phyloP scores from a whole-genome alignment of 1,284 basidiomycete genomes.

The Xanthoconium separans region DNA sequence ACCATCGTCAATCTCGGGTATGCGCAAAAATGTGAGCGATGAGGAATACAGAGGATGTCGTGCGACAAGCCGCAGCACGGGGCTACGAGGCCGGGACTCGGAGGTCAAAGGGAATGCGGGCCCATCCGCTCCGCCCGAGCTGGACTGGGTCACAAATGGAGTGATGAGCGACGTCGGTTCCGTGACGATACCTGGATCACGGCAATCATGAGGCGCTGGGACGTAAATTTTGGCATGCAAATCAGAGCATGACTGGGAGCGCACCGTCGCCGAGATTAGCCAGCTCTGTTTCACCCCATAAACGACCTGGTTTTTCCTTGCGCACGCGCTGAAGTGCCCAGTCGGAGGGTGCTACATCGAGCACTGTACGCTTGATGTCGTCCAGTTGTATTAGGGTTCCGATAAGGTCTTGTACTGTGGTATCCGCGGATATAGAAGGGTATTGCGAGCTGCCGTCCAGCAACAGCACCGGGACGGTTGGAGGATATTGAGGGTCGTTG shows the following conservation, averaged over 20 bases:
- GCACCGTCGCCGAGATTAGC: slow-evolving; percentile 62
- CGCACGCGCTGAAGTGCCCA: slow-evolving; percentile 71
- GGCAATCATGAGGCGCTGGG: background rate
- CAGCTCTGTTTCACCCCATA: slow-evolving; percentile 71
- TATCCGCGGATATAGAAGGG: slow-evolving; percentile 52
- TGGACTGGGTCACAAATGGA: slow-evolving; percentile 47
- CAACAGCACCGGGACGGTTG: slow-evolving; percentile 61
- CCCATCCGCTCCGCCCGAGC: slow-evolving; percentile 29
- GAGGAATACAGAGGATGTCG: slow-evolving; percentile 60
- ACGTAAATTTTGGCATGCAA: slow-evolving; percentile 5
- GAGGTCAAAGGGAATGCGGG: slow-evolving; percentile 66
- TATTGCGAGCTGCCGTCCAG: slow-evolving; percentile 62
- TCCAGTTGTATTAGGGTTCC: slow-evolving; percentile 44
- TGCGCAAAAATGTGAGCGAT: slow-evolving; percentile 59
- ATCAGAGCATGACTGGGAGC: slow-evolving; percentile 18
- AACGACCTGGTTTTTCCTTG: slow-evolving; percentile 53
- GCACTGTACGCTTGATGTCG: slow-evolving; percentile 52
- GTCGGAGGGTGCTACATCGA: slow-evolving; percentile 53
- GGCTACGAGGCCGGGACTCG: slow-evolving; percentile 67
- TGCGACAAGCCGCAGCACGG: slow-evolving; percentile 70
- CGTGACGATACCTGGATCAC: slow-evolving; percentile 49
- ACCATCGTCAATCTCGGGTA: slow-evolving; percentile 77
- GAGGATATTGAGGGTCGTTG: slow-evolving; percentile 22
- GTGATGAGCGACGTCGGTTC: slow-evolving; percentile 45
- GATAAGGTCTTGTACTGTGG: slow-evolving; percentile 59